phyloP scores from a whole-genome alignment of 768 basidiomycete species.

The Amanita muscaria region DNA sequence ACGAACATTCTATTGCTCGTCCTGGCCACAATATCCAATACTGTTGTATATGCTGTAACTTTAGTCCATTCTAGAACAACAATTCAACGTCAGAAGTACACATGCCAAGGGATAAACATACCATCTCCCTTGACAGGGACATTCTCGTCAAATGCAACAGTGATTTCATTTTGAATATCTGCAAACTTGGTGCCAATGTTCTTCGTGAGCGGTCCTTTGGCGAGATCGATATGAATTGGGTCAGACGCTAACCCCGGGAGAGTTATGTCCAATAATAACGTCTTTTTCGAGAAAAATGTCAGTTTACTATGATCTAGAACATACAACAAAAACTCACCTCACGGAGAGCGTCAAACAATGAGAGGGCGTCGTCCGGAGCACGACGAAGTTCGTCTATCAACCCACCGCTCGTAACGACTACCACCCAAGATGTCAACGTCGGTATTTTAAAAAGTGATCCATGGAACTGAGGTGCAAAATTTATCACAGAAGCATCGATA shows the following conservation, averaged over 20 bases:
- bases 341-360: slow-evolving; percentile 28
- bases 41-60: slow-evolving; percentile 10
- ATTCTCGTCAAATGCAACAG: slow-evolving; percentile 13
- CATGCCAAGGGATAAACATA: not conserved
- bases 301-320: not conserved
- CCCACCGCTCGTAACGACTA: slow-evolving; percentile 31
- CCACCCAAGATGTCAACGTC: too few relatives aligned
- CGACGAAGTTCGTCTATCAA: slow-evolving; percentile 37
- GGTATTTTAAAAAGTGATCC: slow-evolving; percentile 32
- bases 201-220: slow-evolving; percentile 19
- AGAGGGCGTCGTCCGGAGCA: slow-evolving; percentile 37
- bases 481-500: not conserved
- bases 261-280: slow-evolving; percentile 26
- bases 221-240: slow-evolving; percentile 18
- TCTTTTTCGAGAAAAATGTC: slow-evolving; percentile 9
- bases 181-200: too few relatives aligned
- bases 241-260: slow-evolving; percentile 16
- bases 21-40: slow-evolving; percentile 14
- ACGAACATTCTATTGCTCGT: slow-evolving; percentile 14
- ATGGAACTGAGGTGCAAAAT: slow-evolving; percentile 16
- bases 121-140: slow-evolving; percentile 5
- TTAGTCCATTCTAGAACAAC: slow-evolving; percentile 10
- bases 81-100: not conserved
- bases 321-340: slow-evolving; percentile 8
- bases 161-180: slow-evolving; percentile 20